These are phyloP conservation scores for Mimosa bimucronata DNA, from an alignment of 306 rosid genomes.

Conservation along the genomic window DNA sequence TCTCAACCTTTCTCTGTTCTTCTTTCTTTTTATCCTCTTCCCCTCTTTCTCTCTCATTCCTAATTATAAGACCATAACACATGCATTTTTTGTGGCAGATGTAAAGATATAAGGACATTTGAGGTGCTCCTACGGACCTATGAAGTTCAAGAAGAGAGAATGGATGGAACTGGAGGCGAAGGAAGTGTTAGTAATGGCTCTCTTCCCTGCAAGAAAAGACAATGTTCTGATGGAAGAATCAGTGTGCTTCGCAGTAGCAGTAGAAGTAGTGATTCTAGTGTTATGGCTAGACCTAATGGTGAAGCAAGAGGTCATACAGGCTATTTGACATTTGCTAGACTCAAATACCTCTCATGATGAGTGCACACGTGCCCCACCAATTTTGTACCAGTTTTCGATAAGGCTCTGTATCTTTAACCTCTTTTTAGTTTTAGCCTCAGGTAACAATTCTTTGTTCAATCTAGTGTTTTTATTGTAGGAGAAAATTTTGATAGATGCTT, in stretches of 20 bases:
- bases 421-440: conserved; percentile 22
- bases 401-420: background rate
- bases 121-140: conserved; percentile 78
- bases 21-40: too few species aligned
- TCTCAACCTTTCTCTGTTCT: too few species aligned
- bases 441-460: background rate
- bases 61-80: too few species aligned
- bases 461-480: background rate
- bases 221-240: conserved; percentile 58
- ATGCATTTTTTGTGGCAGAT: conserved; percentile 1
- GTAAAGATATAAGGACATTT: conserved; percentile 79
- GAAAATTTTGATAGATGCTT: conserved; percentile 21
- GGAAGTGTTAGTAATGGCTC: conserved; percentile 45
- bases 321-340: conserved; percentile 83
- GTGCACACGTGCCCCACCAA: conserved; percentile 13
- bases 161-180: conserved; percentile 33
- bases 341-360: conserved; percentile 55
- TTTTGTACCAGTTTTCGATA: conserved; percentile 18
- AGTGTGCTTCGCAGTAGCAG: conserved; percentile 36
- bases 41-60: too few species aligned
- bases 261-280: conserved; percentile 42
- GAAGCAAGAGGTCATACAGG: conserved; percentile 96
- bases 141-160: conserved; percentile 69
- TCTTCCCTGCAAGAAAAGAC: conserved; percentile 71
- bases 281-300: conserved; percentile 69